Evolutionary conservation across 2,329 filamentous ascomycete genomes (phyloP).

Genomic region (Fusarium hostae): DNA sequence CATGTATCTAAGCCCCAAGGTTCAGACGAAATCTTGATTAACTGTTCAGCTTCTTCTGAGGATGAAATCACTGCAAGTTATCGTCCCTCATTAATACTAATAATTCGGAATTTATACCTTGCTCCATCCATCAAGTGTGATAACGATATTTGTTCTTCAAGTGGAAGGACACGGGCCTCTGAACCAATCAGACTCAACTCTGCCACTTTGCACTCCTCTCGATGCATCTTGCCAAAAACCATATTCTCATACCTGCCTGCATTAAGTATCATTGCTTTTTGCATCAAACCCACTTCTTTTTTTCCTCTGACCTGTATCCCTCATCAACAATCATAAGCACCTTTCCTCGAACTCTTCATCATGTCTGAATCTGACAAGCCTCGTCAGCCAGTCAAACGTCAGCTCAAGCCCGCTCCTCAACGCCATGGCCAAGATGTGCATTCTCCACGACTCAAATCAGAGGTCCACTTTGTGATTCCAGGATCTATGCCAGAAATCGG

Average conservation of each 20-base stretch:
- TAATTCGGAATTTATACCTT: not conserved
- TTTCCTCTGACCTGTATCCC: not conserved
- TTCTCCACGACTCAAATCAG: slow-evolving; percentile 40
- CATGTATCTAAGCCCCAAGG: not conserved
- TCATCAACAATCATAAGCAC: not conserved
- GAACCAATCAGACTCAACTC: slow-evolving; percentile 2
- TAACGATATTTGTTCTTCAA: not conserved
- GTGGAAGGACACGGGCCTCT: not conserved
- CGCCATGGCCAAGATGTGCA: slow-evolving; percentile 39
- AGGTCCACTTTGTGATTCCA: slow-evolving; percentile 47
- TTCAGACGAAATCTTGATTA: not conserved
- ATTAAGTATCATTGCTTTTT: not conserved
- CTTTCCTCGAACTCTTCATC: not conserved
- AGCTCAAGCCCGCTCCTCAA: slow-evolving; percentile 43
- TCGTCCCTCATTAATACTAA: not conserved
- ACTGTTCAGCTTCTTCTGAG: not conserved
- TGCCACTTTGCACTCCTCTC: not conserved
- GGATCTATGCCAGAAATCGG: slow-evolving; percentile 43
- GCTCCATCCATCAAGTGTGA: not conserved
- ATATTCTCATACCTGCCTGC: not conserved
- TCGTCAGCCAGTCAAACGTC: slow-evolving; percentile 34
- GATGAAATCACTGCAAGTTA: not conserved
- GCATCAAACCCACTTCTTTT: not conserved
- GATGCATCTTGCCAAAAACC: not conserved
- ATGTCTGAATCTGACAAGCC: slow-evolving; percentile 35